These are phyloP conservation scores for Phytophthora sp. DNA, from an alignment of 352 stramenopile species.

Conservation along the genomic window DNA sequence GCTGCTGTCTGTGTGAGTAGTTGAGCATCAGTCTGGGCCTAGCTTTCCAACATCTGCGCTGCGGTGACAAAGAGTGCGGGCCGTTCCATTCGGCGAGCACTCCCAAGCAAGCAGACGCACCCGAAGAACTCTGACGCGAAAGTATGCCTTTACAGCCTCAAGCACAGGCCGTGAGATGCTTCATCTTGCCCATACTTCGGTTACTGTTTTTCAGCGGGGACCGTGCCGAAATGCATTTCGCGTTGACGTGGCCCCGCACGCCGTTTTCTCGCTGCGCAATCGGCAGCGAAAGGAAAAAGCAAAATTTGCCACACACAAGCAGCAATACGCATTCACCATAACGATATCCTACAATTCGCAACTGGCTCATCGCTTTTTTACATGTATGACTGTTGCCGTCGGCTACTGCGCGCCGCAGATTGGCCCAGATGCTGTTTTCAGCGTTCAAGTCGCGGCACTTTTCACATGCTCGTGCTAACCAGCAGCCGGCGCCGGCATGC, in stretches of 20 bases:
- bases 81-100: conserved; percentile 13
- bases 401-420: conserved; percentile 27
- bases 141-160: conserved; percentile 24
- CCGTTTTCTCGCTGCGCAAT: conserved; percentile 20
- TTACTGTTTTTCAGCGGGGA: conserved; percentile 28
- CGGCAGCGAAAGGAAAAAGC: conserved; percentile 5
- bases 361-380: too few relatives aligned
- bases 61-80: conserved; percentile 3
- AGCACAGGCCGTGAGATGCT: conserved; percentile 5
- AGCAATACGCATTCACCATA: conserved; percentile 15
- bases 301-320: neutral
- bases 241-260: conserved; percentile 1
- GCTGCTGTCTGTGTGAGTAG: conserved; percentile 25
- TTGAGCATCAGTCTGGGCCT: conserved; percentile 23
- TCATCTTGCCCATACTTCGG: conserved; percentile 7
- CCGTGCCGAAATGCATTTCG: conserved; percentile 18
- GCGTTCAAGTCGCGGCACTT: conserved; percentile 6
- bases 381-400: conserved; percentile 21
- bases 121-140: conserved; percentile 21
- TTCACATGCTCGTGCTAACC: conserved; percentile 7
- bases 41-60: conserved; percentile 21
- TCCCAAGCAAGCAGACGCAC: conserved; percentile 26
- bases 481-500: conserved; percentile 7
- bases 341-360: conserved; percentile 28
- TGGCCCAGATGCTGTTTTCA: conserved; percentile 30